Evolutionary conservation across 495 filamentous ascomycete species (phyloP), one percentile per base, ranked within the genome.

Genomic region (Hypoxylon crocopeplum): DNA sequence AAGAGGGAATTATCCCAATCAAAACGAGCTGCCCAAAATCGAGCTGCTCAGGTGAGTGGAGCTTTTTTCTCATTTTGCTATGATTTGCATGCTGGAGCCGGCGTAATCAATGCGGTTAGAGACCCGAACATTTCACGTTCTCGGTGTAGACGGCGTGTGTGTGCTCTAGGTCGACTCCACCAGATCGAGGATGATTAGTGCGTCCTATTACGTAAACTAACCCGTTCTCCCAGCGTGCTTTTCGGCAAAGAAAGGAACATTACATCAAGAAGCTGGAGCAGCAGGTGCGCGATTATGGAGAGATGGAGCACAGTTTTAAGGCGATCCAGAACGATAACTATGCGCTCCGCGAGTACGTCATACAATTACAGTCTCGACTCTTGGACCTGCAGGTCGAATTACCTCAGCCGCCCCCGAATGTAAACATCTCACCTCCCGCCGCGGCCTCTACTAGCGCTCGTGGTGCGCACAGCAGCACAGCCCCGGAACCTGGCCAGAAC

Each of bases 211-310:
- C 56, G 63, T 69, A 64, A n/a, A 68, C 48, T 67, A 55, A 63
- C 68, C 46, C 27, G 17, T 20, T 49, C 19, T 29, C 20, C 52
- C 62, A 98, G 94, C 87, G 94, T 62, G 94, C 94, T 16, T 98
- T 98, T 75, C 90, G 94, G 19, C 93, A 97, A 79, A 89, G 94
- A 47, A 98, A 98, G 74, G 94, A 98, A 75, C 89, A 87, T 25
- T 97, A 98, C 71, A 98, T 98, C 72, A 96, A 96, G 78, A 92
- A 93, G 69, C 81, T 98, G 12, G 94, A 98, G 71, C 89, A 93
- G 62, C 89, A 97, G 71, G 90, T 95, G 36, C 83, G 88, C 57
- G 89, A 91, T 15, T 86, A 83, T 64, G 82, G 84, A 34, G 75
- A 77, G 13, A 82, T 93, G 70, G 86, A 88, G 44, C 83, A 87